phyloP scores from a whole-genome alignment of 2,329 filamentous ascomycete species.

The Colletotrichum kahawae region DNA sequence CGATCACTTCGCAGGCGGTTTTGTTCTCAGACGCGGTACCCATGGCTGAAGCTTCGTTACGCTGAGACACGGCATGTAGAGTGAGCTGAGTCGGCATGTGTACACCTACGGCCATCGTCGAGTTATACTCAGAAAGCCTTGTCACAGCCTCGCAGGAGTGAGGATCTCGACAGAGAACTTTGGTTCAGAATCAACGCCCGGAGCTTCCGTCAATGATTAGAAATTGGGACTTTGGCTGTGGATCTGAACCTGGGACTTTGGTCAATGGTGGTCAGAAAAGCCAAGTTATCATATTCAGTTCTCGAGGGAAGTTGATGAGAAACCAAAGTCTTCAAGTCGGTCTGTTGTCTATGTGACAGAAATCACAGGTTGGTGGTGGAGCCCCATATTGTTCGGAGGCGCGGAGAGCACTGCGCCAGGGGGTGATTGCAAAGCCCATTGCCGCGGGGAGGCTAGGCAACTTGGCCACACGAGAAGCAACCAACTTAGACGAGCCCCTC shows the following conservation, averaged over 20 bases:
- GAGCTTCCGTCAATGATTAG: background rate
- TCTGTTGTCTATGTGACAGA: background rate
- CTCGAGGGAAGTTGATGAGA: background rate
- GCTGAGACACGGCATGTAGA: background rate
- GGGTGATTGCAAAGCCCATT: background rate
- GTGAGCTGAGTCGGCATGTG: background rate
- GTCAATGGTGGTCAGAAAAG: background rate
- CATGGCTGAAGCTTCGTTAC: background rate
- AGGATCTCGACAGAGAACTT: background rate
- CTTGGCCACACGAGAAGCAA: background rate
- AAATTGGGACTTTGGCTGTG: background rate
- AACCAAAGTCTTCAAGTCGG: background rate
- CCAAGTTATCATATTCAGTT: background rate
- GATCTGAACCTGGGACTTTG: background rate
- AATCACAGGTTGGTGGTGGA: background rate
- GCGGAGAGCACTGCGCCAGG: background rate
- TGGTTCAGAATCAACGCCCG: background rate
- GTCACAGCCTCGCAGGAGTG: background rate
- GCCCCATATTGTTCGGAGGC: background rate
- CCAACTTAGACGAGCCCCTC: background rate
- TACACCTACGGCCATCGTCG: background rate
- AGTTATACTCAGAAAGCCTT: background rate
- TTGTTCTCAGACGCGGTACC: background rate
- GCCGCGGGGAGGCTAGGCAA: background rate
- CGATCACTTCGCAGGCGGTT: background rate